These are phyloP conservation scores for Schoenoplectus triqueter DNA, from an alignment of 202 grass and related monocot species.

Conservation along the genomic window DNA sequence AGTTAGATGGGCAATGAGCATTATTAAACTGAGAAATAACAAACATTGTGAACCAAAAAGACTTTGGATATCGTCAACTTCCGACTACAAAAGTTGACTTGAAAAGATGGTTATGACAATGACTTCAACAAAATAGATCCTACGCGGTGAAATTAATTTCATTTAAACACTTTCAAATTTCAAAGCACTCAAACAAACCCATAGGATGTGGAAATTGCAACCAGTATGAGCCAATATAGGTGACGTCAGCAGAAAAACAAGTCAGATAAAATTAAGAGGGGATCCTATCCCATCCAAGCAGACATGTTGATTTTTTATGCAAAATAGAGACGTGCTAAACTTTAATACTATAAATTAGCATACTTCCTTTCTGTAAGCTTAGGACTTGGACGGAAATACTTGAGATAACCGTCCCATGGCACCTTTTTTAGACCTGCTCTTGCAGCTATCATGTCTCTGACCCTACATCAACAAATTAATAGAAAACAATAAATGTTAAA, in stretches of 20 bases:
- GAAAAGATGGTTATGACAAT: background rate
- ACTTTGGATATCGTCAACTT: no score
- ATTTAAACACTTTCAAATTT: conserved; percentile 17
- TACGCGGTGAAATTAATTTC: background rate
- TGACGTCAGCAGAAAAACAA: background rate
- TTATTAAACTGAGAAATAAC: no score
- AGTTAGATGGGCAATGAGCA: no score
- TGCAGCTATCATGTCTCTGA: conserved; percentile 95
- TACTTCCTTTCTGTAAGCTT: conserved; percentile 95
- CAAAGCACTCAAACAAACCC: background rate
- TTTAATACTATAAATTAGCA: background rate
- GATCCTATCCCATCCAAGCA: background rate
- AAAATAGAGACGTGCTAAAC: background rate
- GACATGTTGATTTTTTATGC: background rate
- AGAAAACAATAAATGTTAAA: background rate
- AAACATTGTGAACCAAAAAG: no score
- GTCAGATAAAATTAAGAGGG: conserved; percentile 3
- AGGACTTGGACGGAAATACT: conserved; percentile 91
- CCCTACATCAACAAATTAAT: conserved; percentile 50
- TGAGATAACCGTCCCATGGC: conserved; percentile 97
- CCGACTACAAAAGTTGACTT: conserved; percentile 9
- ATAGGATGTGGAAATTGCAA: background rate
- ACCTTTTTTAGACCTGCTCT: conserved; percentile 96
- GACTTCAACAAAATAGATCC: background rate
- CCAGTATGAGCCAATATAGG: conserved; percentile 3